These are phyloP conservation scores for Phytophthora constricta DNA, from an alignment of 352 stramenopile species.

Conservation along the genomic window DNA sequence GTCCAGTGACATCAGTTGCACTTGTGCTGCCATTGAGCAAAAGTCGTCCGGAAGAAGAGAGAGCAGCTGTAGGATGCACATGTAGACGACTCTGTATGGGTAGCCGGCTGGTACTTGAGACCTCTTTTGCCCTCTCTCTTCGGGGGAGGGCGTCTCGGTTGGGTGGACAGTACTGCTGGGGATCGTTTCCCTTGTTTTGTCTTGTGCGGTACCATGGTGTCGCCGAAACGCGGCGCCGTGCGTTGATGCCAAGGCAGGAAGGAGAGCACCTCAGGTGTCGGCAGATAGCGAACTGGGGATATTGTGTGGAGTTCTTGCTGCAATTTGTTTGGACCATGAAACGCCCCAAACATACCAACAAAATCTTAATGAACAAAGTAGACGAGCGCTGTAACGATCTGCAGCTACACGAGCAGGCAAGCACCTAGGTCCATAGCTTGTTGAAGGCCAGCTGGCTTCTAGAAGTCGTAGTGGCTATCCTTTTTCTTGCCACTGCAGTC, in stretches of 20 bases:
- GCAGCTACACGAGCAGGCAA: too few relatives aligned
- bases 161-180: conserved; percentile 37
- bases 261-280: conserved; percentile 31
- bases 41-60: too few relatives aligned
- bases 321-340: conserved; percentile 82
- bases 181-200: conserved; percentile 7
- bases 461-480: too few relatives aligned
- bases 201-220: conserved; percentile 18
- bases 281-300: conserved; percentile 64
- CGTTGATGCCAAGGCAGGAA: conserved; percentile 5
- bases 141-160: conserved; percentile 17
- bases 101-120: conserved; percentile 30
- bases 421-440: too few relatives aligned
- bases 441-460: too few relatives aligned
- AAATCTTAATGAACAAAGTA: too few relatives aligned
- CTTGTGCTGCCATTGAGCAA: background rate
- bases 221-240: conserved; percentile 41
- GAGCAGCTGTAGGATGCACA: too few relatives aligned
- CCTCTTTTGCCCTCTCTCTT: conserved; percentile 21
- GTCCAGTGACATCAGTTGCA: too few relatives aligned
- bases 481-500: too few relatives aligned
- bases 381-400: too few relatives aligned
- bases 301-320: conserved; percentile 82
- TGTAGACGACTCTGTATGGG: background rate
- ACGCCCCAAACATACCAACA: conserved; percentile 70